A percentile compares a stretch with the other conserved stretches of the same genome.
phyloP scores from a whole-genome alignment of 176 grass and related monocot species.

The Melocanna baccifera region DNA sequence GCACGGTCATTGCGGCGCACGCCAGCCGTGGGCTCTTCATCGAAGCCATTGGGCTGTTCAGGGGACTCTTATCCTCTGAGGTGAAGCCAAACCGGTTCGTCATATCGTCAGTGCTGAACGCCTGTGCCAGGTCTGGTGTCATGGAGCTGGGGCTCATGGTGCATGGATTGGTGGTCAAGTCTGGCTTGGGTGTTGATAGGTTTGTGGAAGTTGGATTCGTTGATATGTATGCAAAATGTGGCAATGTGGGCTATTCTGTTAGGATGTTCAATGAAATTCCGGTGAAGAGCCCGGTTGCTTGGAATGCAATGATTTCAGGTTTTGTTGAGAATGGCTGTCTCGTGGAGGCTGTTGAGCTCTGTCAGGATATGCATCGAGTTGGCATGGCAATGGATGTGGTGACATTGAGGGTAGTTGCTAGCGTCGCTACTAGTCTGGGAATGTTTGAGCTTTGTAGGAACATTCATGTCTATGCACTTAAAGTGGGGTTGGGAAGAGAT shows the following conservation, averaged over 20 bases:
- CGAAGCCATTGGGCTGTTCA: constrained; percentile 54
- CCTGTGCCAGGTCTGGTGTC: constrained; percentile 53
- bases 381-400: constrained; percentile 78
- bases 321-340: constrained; percentile 51
- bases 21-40: constrained; percentile 39
- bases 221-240: constrained; percentile 71
- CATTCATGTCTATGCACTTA: constrained; percentile 76
- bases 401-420: constrained; percentile 62
- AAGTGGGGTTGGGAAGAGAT: constrained; percentile 64
- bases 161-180: constrained; percentile 68
- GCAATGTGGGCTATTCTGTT: constrained; percentile 50
- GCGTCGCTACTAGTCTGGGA: constrained; percentile 48
- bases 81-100: constrained; percentile 67
- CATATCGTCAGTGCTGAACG: constrained; percentile 60
- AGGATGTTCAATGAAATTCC: constrained; percentile 78
- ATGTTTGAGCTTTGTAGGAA: constrained; percentile 61
- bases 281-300: constrained; percentile 65
- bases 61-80: constrained; percentile 35
- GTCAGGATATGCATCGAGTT: constrained; percentile 58
- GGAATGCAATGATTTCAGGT: constrained; percentile 88
- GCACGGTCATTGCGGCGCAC: constrained; percentile 64
- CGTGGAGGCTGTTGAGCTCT: constrained; percentile 55
- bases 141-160: constrained; percentile 67
- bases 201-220: constrained; percentile 91
- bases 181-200: constrained; percentile 55